These are phyloP conservation scores for Pleurotus tuoliensis DNA, from an alignment of 768 basidiomycete species.

Conservation along the genomic window DNA sequence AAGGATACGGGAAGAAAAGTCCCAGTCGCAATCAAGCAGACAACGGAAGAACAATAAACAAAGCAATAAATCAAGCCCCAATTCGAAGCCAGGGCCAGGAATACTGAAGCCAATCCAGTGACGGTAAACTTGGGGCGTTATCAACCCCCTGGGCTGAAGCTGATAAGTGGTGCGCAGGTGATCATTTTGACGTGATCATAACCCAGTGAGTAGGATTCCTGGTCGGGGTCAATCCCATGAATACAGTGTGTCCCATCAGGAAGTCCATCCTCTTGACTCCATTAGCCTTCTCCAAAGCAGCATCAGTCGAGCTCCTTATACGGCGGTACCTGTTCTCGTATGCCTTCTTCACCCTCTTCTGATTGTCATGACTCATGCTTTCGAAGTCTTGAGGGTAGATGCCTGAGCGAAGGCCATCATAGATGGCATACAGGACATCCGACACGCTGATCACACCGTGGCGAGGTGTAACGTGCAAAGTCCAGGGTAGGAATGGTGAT, in stretches of 20 bases:
- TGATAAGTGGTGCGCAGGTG: too few relatives aligned
- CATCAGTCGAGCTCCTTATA: slow-evolving; percentile 22
- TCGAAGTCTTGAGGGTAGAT: slow-evolving; percentile 39
- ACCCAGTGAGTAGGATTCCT: slow-evolving; percentile 15
- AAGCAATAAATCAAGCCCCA: not conserved
- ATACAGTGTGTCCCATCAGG: slow-evolving; percentile 34
- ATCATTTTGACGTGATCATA: not conserved
- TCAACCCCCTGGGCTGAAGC: not conserved
- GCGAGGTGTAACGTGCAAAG: slow-evolving; percentile 27
- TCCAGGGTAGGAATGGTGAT: slow-evolving; percentile 29
- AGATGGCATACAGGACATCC: slow-evolving; percentile 43
- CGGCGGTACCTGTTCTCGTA: slow-evolving; percentile 38
- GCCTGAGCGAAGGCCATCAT: slow-evolving; percentile 38
- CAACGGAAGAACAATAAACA: not conserved
- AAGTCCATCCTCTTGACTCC: slow-evolving; percentile 51
- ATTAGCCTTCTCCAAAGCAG: slow-evolving; percentile 30
- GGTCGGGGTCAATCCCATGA: slow-evolving; percentile 32
- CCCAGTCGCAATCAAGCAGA: not conserved
- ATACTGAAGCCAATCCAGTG: not conserved
- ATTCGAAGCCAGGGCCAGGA: not conserved
- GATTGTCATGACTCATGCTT: slow-evolving; percentile 24
- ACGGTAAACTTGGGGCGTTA: not conserved
- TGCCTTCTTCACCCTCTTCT: slow-evolving; percentile 33
- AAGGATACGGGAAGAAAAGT: not conserved
- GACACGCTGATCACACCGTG: slow-evolving; percentile 16